Evolutionary conservation across 2,329 filamentous ascomycete species (phyloP).

Genomic region (Hypoxylon sp.): DNA sequence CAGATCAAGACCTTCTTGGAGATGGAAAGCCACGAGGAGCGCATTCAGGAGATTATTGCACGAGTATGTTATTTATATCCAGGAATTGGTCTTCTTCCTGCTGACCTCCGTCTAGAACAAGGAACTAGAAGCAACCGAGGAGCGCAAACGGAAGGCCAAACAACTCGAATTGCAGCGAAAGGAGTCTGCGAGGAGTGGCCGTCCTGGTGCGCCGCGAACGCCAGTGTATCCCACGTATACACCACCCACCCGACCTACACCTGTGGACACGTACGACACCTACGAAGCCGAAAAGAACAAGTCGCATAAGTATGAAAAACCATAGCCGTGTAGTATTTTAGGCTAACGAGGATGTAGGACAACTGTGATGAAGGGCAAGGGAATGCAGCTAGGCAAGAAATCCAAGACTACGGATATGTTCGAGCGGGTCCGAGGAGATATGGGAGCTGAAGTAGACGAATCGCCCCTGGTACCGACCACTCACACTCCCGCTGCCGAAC

Average conservation of each 20-base stretch:
- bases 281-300: constrained; percentile 99
- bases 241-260: constrained; percentile 79
- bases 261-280: constrained; percentile 87
- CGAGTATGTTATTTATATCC: constrained; percentile 69
- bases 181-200: constrained; percentile 85
- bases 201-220: constrained; percentile 76
- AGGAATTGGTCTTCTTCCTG: constrained; percentile 26
- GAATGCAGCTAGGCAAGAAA: constrained; percentile 99
- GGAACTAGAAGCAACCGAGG: constrained; percentile 96
- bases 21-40: constrained; percentile 99
- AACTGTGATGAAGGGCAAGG: constrained; percentile 87
- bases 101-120: constrained; percentile 79
- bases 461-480: constrained; percentile 75
- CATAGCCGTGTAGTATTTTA: constrained; percentile 7
- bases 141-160: constrained; percentile 98
- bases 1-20: constrained; percentile 99
- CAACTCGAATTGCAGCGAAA: constrained; percentile 99
- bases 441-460: constrained; percentile 89
- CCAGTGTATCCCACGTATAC: constrained; percentile 93
- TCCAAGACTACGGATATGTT: constrained; percentile 98
- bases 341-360: constrained; percentile 60
- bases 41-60: constrained; percentile 98
- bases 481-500: constrained; percentile 66
- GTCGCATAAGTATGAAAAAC: constrained; percentile 76
- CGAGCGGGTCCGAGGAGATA: constrained; percentile 91